Conservation (phyloP, 2,329 filamentous ascomycete species). For the Coniochaeta sp. region DNA sequence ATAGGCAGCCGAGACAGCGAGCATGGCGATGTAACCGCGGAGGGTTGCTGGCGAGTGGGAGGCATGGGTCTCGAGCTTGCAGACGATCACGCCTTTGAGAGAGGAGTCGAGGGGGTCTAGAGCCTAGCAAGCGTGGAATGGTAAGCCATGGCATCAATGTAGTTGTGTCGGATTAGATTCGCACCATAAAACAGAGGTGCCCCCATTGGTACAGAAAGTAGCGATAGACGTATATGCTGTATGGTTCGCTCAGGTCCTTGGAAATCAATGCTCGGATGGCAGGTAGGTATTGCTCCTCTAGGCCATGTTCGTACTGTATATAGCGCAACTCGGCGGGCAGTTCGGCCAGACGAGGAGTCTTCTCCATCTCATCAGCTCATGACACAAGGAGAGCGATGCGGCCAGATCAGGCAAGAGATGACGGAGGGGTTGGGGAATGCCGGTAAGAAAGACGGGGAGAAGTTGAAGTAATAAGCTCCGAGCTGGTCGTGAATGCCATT, state of each 20-base stretch:
- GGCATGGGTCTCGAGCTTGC: slow-evolving; percentile 86
- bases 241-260: slow-evolving; percentile 93
- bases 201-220: slow-evolving; percentile 99
- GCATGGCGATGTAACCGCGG: slow-evolving; percentile 96
- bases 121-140: slow-evolving; percentile 33
- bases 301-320: slow-evolving; percentile 53
- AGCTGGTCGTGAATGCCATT: not conserved
- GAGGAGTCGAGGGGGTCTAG: slow-evolving; percentile 51
- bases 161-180: not conserved
- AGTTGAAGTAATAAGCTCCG: not conserved
- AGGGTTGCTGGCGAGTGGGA: slow-evolving; percentile 67
- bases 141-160: not conserved
- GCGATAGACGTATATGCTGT: slow-evolving; percentile 98
- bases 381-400: not conserved
- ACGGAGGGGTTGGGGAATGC: not conserved
- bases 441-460: not conserved
- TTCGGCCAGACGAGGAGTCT: slow-evolving; percentile 19
- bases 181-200: slow-evolving; percentile 90
- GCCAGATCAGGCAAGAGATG: not conserved
- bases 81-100: slow-evolving; percentile 86
- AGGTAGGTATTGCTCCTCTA: slow-evolving; percentile 63
- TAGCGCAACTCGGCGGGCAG: slow-evolving; percentile 45
- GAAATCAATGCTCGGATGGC: slow-evolving; percentile 90
- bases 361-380: slow-evolving; percentile 21
- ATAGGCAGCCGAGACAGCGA: slow-evolving; percentile 76